phyloP scores from a whole-genome alignment of 768 basidiomycete genomes.

The Rubroboletus pulcherrimus region DNA sequence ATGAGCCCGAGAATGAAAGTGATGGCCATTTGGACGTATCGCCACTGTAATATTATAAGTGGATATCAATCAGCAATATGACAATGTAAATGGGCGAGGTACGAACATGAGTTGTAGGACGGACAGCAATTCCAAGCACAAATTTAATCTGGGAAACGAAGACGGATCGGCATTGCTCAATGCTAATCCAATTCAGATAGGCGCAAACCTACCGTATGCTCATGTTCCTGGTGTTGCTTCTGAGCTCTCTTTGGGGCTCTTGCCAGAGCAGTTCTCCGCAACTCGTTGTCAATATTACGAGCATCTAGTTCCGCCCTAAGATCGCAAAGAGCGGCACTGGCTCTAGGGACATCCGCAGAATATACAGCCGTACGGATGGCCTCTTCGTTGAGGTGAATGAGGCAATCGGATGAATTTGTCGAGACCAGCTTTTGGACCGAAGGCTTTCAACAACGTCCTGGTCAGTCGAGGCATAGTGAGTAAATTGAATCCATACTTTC shows the following conservation, averaged over 20 bases:
- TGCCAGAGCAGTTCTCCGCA: slow-evolving; percentile 42
- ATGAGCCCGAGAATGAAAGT: slow-evolving; percentile 59
- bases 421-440: slow-evolving; percentile 25
- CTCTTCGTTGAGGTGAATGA: slow-evolving; percentile 61
- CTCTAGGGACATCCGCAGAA: slow-evolving; percentile 42
- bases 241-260: slow-evolving; percentile 41
- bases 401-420: slow-evolving; percentile 57
- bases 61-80: slow-evolving; percentile 3
- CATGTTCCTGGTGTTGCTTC: slow-evolving; percentile 46
- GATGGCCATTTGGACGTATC: slow-evolving; percentile 71
- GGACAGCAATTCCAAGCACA: slow-evolving; percentile 57
- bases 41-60: slow-evolving; percentile 52
- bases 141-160: slow-evolving; percentile 44
- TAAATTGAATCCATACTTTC: slow-evolving; percentile 47
- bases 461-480: slow-evolving; percentile 43
- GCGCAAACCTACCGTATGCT: slow-evolving; percentile 42
- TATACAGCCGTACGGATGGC: slow-evolving; percentile 61
- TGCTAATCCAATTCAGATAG: neutral
- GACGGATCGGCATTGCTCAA: neutral
- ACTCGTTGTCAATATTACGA: slow-evolving; percentile 36
- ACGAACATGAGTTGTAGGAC: slow-evolving; percentile 69
- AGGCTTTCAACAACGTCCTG: slow-evolving; percentile 30
- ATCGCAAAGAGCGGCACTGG: slow-evolving; percentile 45
- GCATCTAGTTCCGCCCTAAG: slow-evolving; percentile 51
- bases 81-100: neutral